A percentile compares a stretch with the other conserved stretches of the same genome.
Conservation (phyloP, 2,329 filamentous ascomycete species). For the Tricladium varicosporioides region DNA sequence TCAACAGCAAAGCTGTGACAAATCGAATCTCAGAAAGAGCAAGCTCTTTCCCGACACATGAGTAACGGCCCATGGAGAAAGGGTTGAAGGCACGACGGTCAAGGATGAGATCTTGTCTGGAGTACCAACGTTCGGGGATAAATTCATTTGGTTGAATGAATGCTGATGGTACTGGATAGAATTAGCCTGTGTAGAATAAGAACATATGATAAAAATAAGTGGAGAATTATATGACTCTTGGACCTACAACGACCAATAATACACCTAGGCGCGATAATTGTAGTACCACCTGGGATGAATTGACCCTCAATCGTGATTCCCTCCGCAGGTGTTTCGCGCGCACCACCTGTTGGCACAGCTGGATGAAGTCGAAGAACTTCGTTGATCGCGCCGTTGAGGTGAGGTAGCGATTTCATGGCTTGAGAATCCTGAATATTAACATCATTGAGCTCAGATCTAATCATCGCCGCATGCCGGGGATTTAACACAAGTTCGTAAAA, state of each 20-base stretch:
- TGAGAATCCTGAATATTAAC: not conserved
- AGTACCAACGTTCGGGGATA: constrained; percentile 9
- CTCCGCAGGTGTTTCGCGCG: constrained; percentile 2
- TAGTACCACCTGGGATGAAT: constrained; percentile 4
- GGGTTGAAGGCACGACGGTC: not conserved
- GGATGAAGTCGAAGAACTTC: constrained; percentile 14
- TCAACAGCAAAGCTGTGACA: not conserved
- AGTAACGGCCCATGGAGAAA: constrained; percentile 3
- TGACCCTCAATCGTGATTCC: constrained; percentile 6
- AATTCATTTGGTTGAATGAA: constrained; percentile 2
- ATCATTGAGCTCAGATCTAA: not conserved
- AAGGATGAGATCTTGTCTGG: not conserved
- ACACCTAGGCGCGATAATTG: constrained; percentile 2
- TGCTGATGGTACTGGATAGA: not conserved
- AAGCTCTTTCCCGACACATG: constrained; percentile 7
- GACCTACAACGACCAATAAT: not conserved
- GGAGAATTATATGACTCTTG: not conserved
- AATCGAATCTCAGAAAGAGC: not conserved
- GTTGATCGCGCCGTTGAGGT: constrained; percentile 39
- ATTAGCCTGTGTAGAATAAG: not conserved
- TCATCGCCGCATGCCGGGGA: not conserved
- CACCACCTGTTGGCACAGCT: constrained; percentile 13
- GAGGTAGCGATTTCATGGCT: not conserved
- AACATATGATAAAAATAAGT: not conserved
- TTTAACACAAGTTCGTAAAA: not conserved